Percentiles rank a stretch among this genome's conserved stretches.
phyloP scores from a whole-genome alignment of 2,329 filamentous ascomycete species.

The Aspergillus glaucus region DNA sequence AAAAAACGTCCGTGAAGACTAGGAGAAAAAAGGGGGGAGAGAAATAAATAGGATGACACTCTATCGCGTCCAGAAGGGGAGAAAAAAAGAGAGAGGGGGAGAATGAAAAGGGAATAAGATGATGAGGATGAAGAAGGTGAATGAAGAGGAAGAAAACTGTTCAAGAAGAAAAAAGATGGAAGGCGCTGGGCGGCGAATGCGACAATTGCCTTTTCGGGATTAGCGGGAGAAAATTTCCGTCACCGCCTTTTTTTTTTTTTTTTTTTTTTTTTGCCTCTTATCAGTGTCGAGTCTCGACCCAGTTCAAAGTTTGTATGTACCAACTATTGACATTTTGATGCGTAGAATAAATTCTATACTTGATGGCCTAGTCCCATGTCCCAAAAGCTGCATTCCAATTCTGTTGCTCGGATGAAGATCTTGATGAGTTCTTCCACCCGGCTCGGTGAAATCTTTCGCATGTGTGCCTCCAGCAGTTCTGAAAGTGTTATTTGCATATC shows the following conservation, averaged over 20 bases:
- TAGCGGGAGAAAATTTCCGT: conserved; percentile 15
- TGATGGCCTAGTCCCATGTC: conserved; percentile 52
- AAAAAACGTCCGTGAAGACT: conserved; percentile 1
- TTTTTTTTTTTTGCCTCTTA: conserved; percentile 3
- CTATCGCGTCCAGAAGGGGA: conserved; percentile 3
- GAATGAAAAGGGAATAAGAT: conserved; percentile 18
- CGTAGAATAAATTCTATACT: background rate
- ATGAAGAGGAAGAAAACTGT: conserved; percentile 19
- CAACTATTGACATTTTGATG: background rate
- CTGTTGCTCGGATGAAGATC: conserved; percentile 80
- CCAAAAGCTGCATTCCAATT: conserved; percentile 73
- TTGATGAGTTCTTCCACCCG: conserved; percentile 75
- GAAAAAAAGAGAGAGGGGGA: conserved; percentile 18
- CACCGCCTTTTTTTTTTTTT: conserved; percentile 2
- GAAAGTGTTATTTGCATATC: conserved; percentile 3
- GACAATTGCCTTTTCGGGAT: conserved; percentile 20
- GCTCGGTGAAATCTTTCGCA: conserved; percentile 63
- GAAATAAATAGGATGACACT: conserved; percentile 10
- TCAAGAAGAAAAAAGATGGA: conserved; percentile 15
- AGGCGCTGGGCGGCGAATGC: conserved; percentile 10
- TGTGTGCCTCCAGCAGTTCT: conserved; percentile 71
- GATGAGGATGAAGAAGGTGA: conserved; percentile 24
- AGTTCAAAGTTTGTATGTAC: background rate
- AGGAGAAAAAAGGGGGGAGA: background rate
- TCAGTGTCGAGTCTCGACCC: conserved; percentile 3